These are phyloP conservation scores for Yamadazyma akitaensis DNA, from an alignment of 805 yeast species.

Conservation along the genomic window DNA sequence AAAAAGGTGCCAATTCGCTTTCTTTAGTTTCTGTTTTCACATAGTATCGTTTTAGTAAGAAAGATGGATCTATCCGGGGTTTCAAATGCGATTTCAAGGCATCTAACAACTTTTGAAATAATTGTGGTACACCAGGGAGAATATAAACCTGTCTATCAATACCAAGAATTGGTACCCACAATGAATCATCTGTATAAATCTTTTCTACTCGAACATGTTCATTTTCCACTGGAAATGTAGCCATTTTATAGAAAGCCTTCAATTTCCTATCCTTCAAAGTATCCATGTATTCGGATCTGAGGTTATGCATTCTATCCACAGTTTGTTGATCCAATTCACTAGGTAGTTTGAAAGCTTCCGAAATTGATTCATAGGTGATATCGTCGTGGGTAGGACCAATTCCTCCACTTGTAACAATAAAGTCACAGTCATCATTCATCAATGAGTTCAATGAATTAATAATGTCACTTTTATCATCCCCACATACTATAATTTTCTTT, in stretches of 20 bases:
- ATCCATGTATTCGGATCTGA: slow-evolving; percentile 38
- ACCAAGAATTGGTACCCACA: slow-evolving; percentile 85
- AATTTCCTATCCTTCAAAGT: slow-evolving; percentile 41
- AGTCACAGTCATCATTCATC: slow-evolving; percentile 49
- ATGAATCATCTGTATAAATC: slow-evolving; percentile 40
- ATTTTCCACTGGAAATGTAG: slow-evolving; percentile 56
- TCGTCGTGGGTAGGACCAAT: slow-evolving; percentile 93
- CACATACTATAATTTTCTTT: slow-evolving; percentile 65
- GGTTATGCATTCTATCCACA: slow-evolving; percentile 53
- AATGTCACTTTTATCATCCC: slow-evolving; percentile 72
- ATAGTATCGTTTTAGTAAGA: slow-evolving; percentile 41
- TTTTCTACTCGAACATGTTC: slow-evolving; percentile 33
- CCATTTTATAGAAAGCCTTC: slow-evolving; percentile 73
- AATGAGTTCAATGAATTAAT: slow-evolving; percentile 48
- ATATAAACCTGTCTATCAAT: slow-evolving; percentile 63
- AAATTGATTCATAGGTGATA: slow-evolving; percentile 75
- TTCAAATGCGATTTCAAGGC: slow-evolving; percentile 38
- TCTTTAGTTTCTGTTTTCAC: slow-evolving; percentile 64
- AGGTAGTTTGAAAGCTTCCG: slow-evolving; percentile 55
- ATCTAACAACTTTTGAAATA: slow-evolving; percentile 55
- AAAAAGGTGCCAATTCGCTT: slow-evolving; percentile 63
- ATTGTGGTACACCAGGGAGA: slow-evolving; percentile 80
- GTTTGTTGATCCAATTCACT: slow-evolving; percentile 54
- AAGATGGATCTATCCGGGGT: slow-evolving; percentile 20
- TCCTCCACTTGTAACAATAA: slow-evolving; percentile 67